phyloP scores from a whole-genome alignment of 2,329 filamentous ascomycete genomes.

The Ophiostoma quercus region DNA sequence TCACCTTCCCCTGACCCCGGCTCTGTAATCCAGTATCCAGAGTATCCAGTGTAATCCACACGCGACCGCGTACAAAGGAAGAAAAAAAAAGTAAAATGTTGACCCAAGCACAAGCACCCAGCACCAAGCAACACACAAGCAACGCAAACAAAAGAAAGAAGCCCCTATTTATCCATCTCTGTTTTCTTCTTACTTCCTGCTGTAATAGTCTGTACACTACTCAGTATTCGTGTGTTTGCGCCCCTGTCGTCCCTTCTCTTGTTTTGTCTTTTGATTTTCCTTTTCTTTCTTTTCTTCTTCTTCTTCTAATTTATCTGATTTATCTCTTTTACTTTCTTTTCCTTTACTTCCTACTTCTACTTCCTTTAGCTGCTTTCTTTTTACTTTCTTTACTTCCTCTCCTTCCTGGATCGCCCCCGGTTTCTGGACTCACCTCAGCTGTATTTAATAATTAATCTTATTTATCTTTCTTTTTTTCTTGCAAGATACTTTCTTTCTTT shows the following conservation, averaged over 20 bases:
- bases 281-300: background rate
- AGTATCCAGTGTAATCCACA: background rate
- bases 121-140: background rate
- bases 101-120: too few relatives aligned
- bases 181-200: background rate
- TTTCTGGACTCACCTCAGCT: background rate
- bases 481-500: background rate
- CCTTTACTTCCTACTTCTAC: background rate
- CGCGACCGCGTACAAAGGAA: background rate
- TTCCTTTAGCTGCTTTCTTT: background rate
- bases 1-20: slow-evolving; percentile 8
- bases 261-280: background rate
- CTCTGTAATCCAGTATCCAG: background rate
- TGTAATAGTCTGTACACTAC: background rate
- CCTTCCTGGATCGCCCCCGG: background rate
- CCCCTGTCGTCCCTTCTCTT: background rate
- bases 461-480: background rate
- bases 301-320: background rate
- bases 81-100: background rate
- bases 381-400: background rate
- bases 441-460: background rate
- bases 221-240: background rate
- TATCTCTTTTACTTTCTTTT: background rate
- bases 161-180: slow-evolving; percentile 1
- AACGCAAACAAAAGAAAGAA: background rate